A percentile compares a stretch with the other conserved stretches of the same genome.
phyloP scores from a whole-genome alignment of 2,329 filamentous ascomycete species.

The Aspergillus jensenii region DNA sequence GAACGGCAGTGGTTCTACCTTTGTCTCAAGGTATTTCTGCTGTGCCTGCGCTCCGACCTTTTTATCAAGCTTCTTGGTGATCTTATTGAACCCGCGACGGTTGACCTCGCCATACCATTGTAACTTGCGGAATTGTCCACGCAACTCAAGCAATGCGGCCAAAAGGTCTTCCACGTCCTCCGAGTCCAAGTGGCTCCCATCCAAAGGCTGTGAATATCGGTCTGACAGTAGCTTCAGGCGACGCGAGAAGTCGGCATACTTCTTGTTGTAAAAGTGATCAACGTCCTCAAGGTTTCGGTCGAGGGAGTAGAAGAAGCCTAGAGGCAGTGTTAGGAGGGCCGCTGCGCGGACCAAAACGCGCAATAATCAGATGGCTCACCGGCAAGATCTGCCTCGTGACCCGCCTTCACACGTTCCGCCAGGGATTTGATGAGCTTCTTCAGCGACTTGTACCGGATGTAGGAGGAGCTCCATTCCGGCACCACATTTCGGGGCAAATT shows the following conservation, averaged over 20 bases:
- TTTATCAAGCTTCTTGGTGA: conserved; percentile 98
- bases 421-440: conserved; percentile 91
- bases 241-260: conserved; percentile 79
- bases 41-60: conserved; percentile 79
- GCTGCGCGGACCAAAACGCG: conserved; percentile 8
- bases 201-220: conserved; percentile 74
- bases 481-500: conserved; percentile 51
- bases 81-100: conserved; percentile 91
- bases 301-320: conserved; percentile 95
- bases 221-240: conserved; percentile 84
- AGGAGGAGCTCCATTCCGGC: conserved; percentile 51
- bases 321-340: conserved; percentile 25
- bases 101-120: conserved; percentile 99
- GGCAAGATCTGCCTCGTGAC: conserved; percentile 81
- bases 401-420: conserved; percentile 65
- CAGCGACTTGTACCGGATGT: conserved; percentile 58
- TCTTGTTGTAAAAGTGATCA: conserved; percentile 95
- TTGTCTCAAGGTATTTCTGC: conserved; percentile 81
- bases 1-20: conserved; percentile 86
- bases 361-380: conserved; percentile 59
- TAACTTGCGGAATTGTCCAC: conserved; percentile 82
- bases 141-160: conserved; percentile 83
- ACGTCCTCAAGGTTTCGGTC: conserved; percentile 98
- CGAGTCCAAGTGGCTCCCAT: conserved; percentile 72
- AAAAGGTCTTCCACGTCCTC: conserved; percentile 91